phyloP scores from a whole-genome alignment of 2,329 filamentous ascomycete genomes.

The Plectosphaerella cucumerina region DNA sequence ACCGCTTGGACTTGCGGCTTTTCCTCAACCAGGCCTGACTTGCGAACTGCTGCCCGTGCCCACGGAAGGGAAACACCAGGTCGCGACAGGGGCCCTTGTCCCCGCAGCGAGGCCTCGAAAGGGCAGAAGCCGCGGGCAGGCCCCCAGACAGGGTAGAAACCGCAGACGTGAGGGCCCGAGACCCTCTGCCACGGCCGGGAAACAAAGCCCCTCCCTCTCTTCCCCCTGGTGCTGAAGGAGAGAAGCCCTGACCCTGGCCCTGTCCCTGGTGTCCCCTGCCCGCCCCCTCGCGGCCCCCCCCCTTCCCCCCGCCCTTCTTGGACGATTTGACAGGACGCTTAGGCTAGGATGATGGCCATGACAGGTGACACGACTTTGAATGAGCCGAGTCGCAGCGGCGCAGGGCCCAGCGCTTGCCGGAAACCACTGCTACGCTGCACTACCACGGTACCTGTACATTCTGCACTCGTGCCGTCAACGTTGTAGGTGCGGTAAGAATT shows the following conservation, averaged over 20 bases:
- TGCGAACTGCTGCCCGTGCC: neutral
- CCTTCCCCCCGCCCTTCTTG: slow-evolving; percentile 1
- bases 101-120: neutral
- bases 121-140: neutral
- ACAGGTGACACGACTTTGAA: neutral
- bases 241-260: no score
- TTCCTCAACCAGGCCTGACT: neutral
- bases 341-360: slow-evolving; percentile 4
- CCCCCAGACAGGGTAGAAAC: neutral
- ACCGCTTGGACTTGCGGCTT: neutral
- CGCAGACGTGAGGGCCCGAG: no score
- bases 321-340: slow-evolving; percentile 14
- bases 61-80: neutral
- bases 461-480: neutral
- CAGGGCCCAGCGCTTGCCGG: no score
- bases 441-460: no score
- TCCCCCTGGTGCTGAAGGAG: no score
- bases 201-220: no score
- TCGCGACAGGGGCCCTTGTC: neutral
- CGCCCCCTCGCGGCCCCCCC: no score
- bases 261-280: no score
- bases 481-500: slow-evolving; percentile 4
- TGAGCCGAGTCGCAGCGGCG: neutral
- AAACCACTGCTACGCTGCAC: no score
- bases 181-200: no score